Conservation (phyloP, 441 rosid genomes). For the Raphanus hybrid region DNA sequence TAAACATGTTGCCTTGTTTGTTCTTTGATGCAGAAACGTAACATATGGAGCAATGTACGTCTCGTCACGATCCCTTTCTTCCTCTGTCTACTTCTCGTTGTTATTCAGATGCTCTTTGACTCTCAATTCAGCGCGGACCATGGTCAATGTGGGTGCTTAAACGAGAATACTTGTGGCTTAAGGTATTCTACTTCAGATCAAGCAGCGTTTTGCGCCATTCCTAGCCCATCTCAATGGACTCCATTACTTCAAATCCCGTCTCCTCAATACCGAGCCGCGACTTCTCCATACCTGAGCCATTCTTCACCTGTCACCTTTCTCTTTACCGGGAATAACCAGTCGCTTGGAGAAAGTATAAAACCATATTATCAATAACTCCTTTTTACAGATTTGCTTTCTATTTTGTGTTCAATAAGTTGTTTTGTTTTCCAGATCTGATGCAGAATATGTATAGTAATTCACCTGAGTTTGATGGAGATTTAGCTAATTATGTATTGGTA, state of each 20-base stretch:
- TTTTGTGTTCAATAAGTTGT: neutral
- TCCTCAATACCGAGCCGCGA: constrained; percentile 70
- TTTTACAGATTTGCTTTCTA: neutral
- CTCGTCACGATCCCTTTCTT: constrained; percentile 74
- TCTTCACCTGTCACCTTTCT: constrained; percentile 71
- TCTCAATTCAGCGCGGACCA: constrained; percentile 44
- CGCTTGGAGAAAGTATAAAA: constrained; percentile 72
- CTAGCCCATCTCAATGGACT: constrained; percentile 75
- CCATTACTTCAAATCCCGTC: constrained; percentile 80
- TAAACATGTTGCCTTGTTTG: constrained; percentile 11
- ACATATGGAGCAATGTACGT: constrained; percentile 71
- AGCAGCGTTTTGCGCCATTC: constrained; percentile 61
- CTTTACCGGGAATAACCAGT: constrained; percentile 69
- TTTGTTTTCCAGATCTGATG: constrained; percentile 54
- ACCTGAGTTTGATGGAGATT: constrained; percentile 47
- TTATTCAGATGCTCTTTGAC: constrained; percentile 61
- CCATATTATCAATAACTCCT: neutral
- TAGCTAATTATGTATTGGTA: constrained; percentile 64
- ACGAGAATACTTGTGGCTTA: constrained; percentile 70
- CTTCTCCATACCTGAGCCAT: constrained; percentile 42
- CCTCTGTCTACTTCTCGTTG: constrained; percentile 72
- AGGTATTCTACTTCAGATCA: constrained; percentile 62
- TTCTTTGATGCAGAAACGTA: constrained; percentile 70
- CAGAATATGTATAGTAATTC: constrained; percentile 53
- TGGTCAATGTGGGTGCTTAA: constrained; percentile 66